Conservation (phyloP, 2,329 filamentous ascomycete genomes). For the Pseudogymnoascus sp. region DNA sequence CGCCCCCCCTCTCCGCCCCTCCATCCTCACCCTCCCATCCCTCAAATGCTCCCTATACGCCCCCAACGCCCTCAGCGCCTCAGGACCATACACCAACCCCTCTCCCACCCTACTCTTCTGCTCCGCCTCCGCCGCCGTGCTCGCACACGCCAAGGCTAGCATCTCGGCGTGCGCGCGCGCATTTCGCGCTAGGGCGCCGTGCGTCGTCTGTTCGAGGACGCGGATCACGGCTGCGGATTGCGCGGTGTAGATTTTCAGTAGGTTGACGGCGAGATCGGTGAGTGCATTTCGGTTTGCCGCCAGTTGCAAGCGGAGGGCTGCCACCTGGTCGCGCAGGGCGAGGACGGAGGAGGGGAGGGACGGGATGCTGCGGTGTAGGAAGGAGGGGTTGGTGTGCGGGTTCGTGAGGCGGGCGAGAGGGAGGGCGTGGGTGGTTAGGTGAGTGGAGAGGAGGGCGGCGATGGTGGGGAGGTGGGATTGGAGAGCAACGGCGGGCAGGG, state of each 20-base stretch:
- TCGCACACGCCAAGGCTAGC: constrained; percentile 17
- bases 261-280: constrained; percentile 26
- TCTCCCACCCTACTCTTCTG: constrained; percentile 19
- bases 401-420: constrained; percentile 44
- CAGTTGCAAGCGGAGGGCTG: constrained; percentile 36
- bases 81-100: constrained; percentile 24
- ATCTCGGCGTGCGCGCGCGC: constrained; percentile 18
- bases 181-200: constrained; percentile 24
- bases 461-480: constrained; percentile 42
- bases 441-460: constrained; percentile 39
- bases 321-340: constrained; percentile 32
- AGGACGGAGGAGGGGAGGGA: constrained; percentile 37
- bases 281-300: constrained; percentile 31
- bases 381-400: constrained; percentile 40
- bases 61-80: constrained; percentile 22
- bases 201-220: constrained; percentile 25
- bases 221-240: constrained; percentile 22
- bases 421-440: constrained; percentile 44
- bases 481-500: constrained; percentile 40
- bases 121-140: constrained; percentile 15
- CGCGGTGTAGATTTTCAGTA: constrained; percentile 22
- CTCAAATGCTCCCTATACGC: constrained; percentile 23
- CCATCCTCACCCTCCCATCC: constrained; percentile 24
- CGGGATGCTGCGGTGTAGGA: constrained; percentile 51
- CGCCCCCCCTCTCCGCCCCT: constrained; percentile 20